These are phyloP conservation scores for Ramularia endophylla DNA, from an alignment of 2,329 filamentous ascomycete species.

Conservation along the genomic window DNA sequence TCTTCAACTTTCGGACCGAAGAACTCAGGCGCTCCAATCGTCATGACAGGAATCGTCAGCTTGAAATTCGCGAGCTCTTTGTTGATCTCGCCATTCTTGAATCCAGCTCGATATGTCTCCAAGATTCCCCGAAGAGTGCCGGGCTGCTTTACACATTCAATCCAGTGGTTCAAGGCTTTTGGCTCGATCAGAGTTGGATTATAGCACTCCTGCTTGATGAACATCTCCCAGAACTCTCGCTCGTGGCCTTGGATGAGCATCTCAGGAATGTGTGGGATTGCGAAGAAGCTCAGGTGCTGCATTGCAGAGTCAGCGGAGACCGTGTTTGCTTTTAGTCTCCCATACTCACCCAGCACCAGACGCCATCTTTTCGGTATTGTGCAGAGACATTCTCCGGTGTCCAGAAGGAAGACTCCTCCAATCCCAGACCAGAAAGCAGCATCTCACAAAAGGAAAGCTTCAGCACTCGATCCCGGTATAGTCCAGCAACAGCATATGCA, in stretches of 20 bases:
- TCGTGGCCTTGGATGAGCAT: constrained; percentile 36
- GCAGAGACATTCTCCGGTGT: constrained; percentile 28
- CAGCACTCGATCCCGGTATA: constrained; percentile 29
- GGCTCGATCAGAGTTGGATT: constrained; percentile 33
- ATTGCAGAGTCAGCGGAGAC: not conserved
- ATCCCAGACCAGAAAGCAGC: constrained; percentile 28
- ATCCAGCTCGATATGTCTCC: constrained; percentile 31
- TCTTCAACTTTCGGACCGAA: constrained; percentile 30
- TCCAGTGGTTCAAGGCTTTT: constrained; percentile 30
- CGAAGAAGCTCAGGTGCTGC: constrained; percentile 31
- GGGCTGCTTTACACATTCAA: constrained; percentile 29
- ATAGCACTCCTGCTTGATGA: constrained; percentile 38
- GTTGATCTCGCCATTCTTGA: constrained; percentile 30
- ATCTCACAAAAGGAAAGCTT: constrained; percentile 31
- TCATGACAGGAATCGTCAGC: constrained; percentile 29
- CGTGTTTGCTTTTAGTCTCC: not conserved
- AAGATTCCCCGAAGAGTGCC: constrained; percentile 31
- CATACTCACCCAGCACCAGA: constrained; percentile 30
- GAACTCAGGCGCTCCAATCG: constrained; percentile 32
- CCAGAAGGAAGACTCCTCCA: constrained; percentile 30
- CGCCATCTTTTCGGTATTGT: constrained; percentile 29
- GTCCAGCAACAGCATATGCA: constrained; percentile 31
- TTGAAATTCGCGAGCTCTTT: constrained; percentile 25
- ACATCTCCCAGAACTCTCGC: constrained; percentile 36
- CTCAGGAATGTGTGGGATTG: constrained; percentile 34